Conservation (phyloP, 768 basidiomycete species). For the Hemileccinum rubropunctum region DNA sequence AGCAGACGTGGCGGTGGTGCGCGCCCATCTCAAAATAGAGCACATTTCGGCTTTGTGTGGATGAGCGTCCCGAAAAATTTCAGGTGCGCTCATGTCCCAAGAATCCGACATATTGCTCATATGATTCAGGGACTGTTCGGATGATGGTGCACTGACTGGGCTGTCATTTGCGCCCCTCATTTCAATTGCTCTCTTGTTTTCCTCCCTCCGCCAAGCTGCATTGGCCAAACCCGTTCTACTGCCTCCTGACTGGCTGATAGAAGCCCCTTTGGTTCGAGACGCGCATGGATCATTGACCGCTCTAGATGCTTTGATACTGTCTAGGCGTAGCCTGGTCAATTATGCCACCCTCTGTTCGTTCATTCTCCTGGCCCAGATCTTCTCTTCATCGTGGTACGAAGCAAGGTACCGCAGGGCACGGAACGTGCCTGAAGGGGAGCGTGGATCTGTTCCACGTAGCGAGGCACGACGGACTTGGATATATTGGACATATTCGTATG, state of each 20-base stretch:
- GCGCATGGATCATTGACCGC: constrained; percentile 41
- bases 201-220: constrained; percentile 41
- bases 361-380: constrained; percentile 75
- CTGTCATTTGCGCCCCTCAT: constrained; percentile 83
- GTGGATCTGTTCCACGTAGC: constrained; percentile 72
- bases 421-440: constrained; percentile 60
- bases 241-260: constrained; percentile 74
- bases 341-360: constrained; percentile 78
- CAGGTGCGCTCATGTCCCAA: constrained; percentile 43
- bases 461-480: constrained; percentile 61
- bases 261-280: constrained; percentile 58
- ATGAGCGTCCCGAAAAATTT: constrained; percentile 92
- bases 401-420: constrained; percentile 41
- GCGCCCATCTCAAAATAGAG: constrained; percentile 36
- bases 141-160: constrained; percentile 85
- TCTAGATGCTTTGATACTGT: constrained; percentile 54
- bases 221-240: constrained; percentile 34
- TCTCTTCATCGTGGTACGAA: constrained; percentile 76
- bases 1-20: constrained; percentile 35
- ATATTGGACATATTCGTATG: constrained; percentile 63
- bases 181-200: constrained; percentile 62
- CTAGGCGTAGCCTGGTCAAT: constrained; percentile 75
- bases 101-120: constrained; percentile 7
- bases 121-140: constrained; percentile 61
- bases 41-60: constrained; percentile 73